These are phyloP conservation scores for Suhomyces chickasaworum DNA, from an alignment of 1,139 yeast genomes.

Conservation along the genomic window DNA sequence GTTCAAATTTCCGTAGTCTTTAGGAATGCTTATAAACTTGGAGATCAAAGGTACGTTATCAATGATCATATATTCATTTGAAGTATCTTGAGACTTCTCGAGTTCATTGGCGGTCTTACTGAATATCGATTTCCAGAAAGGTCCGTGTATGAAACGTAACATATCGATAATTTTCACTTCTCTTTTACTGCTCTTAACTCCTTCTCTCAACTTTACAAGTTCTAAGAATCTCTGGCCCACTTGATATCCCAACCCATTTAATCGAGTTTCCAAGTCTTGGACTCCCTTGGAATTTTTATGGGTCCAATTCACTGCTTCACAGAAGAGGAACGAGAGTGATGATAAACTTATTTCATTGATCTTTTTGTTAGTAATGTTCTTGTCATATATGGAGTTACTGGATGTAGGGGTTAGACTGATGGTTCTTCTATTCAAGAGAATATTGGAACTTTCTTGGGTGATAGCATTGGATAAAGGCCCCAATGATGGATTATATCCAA, in stretches of 20 bases:
- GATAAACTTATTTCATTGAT: constrained; percentile 67
- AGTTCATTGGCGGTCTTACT: constrained; percentile 84
- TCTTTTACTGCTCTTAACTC: constrained; percentile 65
- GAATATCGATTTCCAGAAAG: constrained; percentile 80
- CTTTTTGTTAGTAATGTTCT: constrained; percentile 60
- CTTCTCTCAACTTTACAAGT: constrained; percentile 49
- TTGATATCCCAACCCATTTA: constrained; percentile 76
- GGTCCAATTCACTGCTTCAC: constrained; percentile 71
- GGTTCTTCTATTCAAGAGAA: constrained; percentile 38
- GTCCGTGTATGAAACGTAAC: constrained; percentile 79
- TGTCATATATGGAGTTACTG: constrained; percentile 59
- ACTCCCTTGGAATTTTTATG: constrained; percentile 68
- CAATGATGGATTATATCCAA: constrained; percentile 49
- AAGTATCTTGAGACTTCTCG: constrained; percentile 81
- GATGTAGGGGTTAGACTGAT: constrained; percentile 37
- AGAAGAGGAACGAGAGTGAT: constrained; percentile 68
- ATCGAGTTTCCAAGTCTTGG: constrained; percentile 72
- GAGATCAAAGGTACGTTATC: constrained; percentile 81
- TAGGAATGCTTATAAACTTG: constrained; percentile 77
- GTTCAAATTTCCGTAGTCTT: constrained; percentile 75
- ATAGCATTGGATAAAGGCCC: constrained; percentile 47
- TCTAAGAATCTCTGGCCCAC: constrained; percentile 52
- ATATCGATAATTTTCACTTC: constrained; percentile 75
- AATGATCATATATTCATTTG: constrained; percentile 81
- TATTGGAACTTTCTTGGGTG: constrained; percentile 36